phyloP scores from a whole-genome alignment of 805 yeast genomes.

The Wickerhamomyces rabaulensis region DNA sequence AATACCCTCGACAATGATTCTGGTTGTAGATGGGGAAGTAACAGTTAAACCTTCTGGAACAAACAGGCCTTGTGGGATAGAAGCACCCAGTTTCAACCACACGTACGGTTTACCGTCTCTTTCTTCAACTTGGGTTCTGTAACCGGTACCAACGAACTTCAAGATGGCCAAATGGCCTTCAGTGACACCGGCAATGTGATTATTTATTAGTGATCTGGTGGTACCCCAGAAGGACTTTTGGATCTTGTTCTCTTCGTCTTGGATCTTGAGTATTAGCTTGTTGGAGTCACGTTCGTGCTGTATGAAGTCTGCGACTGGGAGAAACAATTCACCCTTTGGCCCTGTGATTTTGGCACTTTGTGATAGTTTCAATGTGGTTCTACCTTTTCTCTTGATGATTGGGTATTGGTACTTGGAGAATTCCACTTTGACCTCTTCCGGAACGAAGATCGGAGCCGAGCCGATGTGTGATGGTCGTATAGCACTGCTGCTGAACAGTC shows the following conservation, averaged over 20 bases:
- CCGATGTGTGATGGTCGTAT: slow-evolving; percentile 64
- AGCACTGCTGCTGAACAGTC: slow-evolving; percentile 31
- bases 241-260: slow-evolving; percentile 47
- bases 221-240: slow-evolving; percentile 97
- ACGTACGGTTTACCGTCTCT: slow-evolving; percentile 46
- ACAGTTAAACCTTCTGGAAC: slow-evolving; percentile 78
- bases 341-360: slow-evolving; percentile 61
- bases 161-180: slow-evolving; percentile 90
- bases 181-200: slow-evolving; percentile 79
- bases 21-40: slow-evolving; percentile 76
- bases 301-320: slow-evolving; percentile 73
- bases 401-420: slow-evolving; percentile 49
- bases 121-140: slow-evolving; percentile 76
- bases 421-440: slow-evolving; percentile 52
- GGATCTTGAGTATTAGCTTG: slow-evolving; percentile 50
- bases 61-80: slow-evolving; percentile 68
- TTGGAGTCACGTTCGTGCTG: slow-evolving; percentile 34
- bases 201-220: slow-evolving; percentile 68
- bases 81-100: slow-evolving; percentile 81
- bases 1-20: slow-evolving; percentile 79
- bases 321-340: slow-evolving; percentile 64
- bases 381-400: slow-evolving; percentile 61
- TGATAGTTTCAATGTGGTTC: slow-evolving; percentile 50
- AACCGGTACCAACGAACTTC: slow-evolving; percentile 94
- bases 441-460: slow-evolving; percentile 64